Percentiles rank a stretch among this genome's conserved stretches.
These are phyloP conservation scores for Metarhizium guizhouense DNA, from an alignment of 2,329 filamentous ascomycete genomes.

Conservation along the genomic window DNA sequence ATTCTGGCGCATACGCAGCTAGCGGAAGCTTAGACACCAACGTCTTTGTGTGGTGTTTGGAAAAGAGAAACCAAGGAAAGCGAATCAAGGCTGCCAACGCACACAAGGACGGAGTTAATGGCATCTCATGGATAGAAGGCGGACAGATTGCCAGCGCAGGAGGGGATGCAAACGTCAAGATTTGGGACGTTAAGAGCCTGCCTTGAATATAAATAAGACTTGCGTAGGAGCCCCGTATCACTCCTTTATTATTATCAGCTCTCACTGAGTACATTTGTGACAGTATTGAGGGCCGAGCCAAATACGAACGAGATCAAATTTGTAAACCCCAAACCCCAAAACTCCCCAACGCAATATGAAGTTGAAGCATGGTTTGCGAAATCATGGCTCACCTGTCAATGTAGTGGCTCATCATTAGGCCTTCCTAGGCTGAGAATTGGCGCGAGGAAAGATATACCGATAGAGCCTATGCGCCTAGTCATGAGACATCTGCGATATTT, in stretches of 20 bases:
- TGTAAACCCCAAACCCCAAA: not conserved
- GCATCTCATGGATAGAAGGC: slow-evolving; percentile 68
- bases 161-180: slow-evolving; percentile 82
- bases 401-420: not conserved
- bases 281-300: not conserved
- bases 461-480: slow-evolving; percentile 23
- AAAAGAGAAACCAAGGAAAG: slow-evolving; percentile 68
- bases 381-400: not conserved
- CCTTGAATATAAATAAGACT: slow-evolving; percentile 12
- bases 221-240: not conserved
- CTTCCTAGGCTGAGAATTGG: not conserved
- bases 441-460: slow-evolving; percentile 4
- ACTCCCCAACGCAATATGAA: not conserved
- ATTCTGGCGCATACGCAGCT: slow-evolving; percentile 65
- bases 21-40: slow-evolving; percentile 87
- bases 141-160: slow-evolving; percentile 70
- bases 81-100: slow-evolving; percentile 78
- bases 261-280: not conserved
- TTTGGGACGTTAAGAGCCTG: slow-evolving; percentile 52
- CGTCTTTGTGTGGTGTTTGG: slow-evolving; percentile 83
- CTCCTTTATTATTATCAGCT: not conserved
- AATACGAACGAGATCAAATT: not conserved
- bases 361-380: not conserved
- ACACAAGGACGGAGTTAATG: slow-evolving; percentile 92
- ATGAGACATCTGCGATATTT: slow-evolving; percentile 28